These are phyloP conservation scores for Drechslerella coelobrocha DNA, from an alignment of 2,329 filamentous ascomycete species.

Conservation along the genomic window DNA sequence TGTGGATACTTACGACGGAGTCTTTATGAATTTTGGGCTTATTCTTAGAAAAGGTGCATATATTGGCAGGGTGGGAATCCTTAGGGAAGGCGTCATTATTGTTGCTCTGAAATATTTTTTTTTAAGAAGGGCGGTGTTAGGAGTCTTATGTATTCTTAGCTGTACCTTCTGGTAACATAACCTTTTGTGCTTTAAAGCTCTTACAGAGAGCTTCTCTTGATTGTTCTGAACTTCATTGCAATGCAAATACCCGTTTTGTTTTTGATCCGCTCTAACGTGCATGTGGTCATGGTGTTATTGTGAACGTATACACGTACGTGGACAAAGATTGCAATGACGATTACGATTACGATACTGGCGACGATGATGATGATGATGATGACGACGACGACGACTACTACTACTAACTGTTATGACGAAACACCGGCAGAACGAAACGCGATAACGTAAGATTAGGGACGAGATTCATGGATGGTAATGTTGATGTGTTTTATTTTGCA, in stretches of 20 bases:
- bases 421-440: too few species aligned
- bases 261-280: background rate
- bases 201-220: background rate
- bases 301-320: background rate
- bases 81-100: too few species aligned
- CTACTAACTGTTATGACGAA: too few species aligned
- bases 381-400: too few species aligned
- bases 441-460: too few species aligned
- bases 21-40: conserved; percentile 21
- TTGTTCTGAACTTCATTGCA: background rate
- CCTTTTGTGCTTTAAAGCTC: background rate
- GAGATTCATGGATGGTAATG: too few species aligned
- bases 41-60: conserved; percentile 9
- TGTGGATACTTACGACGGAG: conserved; percentile 43
- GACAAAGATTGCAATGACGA: conserved; percentile 5
- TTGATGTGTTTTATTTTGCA: too few species aligned
- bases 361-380: too few species aligned
- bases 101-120: background rate
- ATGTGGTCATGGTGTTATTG: conserved; percentile 1
- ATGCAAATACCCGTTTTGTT: conserved; percentile 7
- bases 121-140: conserved; percentile 27
- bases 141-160: conserved; percentile 43
- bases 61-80: conserved; percentile 12
- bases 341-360: background rate
- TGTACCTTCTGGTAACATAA: conserved; percentile 7